Percentiles rank a stretch among this genome's conserved stretches.
Evolutionary conservation across 2,329 filamentous ascomycete genomes (phyloP).

Genomic region (Thielaviopsis ethacetica): DNA sequence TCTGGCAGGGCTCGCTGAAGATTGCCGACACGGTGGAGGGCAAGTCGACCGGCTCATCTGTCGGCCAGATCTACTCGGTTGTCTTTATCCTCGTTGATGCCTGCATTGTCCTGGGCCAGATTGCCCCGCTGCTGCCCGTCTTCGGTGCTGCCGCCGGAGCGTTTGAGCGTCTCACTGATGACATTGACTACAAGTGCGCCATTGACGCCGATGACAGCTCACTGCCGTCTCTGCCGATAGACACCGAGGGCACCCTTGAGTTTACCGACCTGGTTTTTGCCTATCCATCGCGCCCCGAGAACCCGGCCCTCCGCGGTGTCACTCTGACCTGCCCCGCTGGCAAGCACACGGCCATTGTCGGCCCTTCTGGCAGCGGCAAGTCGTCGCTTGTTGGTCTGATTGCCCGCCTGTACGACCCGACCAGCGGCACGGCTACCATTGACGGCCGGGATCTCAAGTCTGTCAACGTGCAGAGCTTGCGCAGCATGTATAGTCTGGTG

Average conservation of each 20-base stretch:
- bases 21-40: slow-evolving; percentile 25
- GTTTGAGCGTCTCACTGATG: slow-evolving; percentile 39
- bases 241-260: slow-evolving; percentile 25
- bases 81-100: slow-evolving; percentile 49
- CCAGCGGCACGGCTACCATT: slow-evolving; percentile 28
- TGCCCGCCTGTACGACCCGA: slow-evolving; percentile 41
- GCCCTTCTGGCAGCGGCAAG: slow-evolving; percentile 41
- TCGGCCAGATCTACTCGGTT: slow-evolving; percentile 42
- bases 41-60: slow-evolving; percentile 20
- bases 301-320: slow-evolving; percentile 26
- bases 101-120: slow-evolving; percentile 44
- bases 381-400: slow-evolving; percentile 39
- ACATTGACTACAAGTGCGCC: slow-evolving; percentile 34
- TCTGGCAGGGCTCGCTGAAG: slow-evolving; percentile 47
- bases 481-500: slow-evolving; percentile 27
- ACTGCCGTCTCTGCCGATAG: not conserved
- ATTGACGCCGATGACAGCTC: slow-evolving; percentile 27
- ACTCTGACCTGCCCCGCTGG: slow-evolving; percentile 31
- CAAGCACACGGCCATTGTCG: slow-evolving; percentile 39
- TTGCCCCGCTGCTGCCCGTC: slow-evolving; percentile 46
- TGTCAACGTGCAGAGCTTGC: slow-evolving; percentile 28
- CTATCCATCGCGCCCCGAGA: slow-evolving; percentile 27
- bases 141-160: slow-evolving; percentile 41
- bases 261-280: slow-evolving; percentile 28
- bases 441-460: slow-evolving; percentile 31